Base-by-base conservation (phyloP, 306 rosid genomes). In the Castanea crenata region DNA sequence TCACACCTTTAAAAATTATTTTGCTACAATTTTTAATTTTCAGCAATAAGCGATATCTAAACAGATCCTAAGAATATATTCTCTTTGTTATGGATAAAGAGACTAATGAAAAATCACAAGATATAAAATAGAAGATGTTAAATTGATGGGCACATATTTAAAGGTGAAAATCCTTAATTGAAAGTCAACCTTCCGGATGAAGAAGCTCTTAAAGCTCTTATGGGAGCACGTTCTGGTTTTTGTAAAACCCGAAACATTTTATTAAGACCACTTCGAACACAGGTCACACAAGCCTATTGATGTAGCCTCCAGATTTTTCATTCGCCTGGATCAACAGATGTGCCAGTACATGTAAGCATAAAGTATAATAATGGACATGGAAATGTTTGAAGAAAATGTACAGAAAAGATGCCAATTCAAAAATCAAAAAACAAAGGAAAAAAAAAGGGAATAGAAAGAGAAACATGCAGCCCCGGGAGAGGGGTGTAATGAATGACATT, bases 181-280 rank as follows among this genome's bases (percentile, higher is more conserved):
- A 74, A 74, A 88, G 82, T 82, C 80, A 79, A 94, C 99, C 99
- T 96, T 88, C 99, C 99, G 62, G 99, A 96, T 41, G 99, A 96
- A 82, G 99, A 96, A 73, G 98, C 83, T 83, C 99, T 89, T 80
- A 96, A 86, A 65, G 99, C 99, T 84, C 98, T 90, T 84, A 96
- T 90, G 41, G 97, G 97, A 16, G 99, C 91, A 74, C 99, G 96
- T 76, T 96, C 99, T 64, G 99, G 99, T 87, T 96, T 96, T 91
- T 93, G 99, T 84, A 96, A 79, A 73, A 93, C 96, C 80, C 99
- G 94, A 85, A 96, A 93, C 80, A 82, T 86, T 87, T 87, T 96
- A 89, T 90, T 93, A 76, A 83, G 91, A 78, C 99, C 99, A 85
- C 99, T 96, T 90, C 99, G 90, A 58, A 89, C 88, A 86, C 97